A percentile compares a stretch with the other conserved stretches of the same genome.
Conservation (phyloP, 148 eudicot genomes). For the Rhododendron kiyosumense region DNA sequence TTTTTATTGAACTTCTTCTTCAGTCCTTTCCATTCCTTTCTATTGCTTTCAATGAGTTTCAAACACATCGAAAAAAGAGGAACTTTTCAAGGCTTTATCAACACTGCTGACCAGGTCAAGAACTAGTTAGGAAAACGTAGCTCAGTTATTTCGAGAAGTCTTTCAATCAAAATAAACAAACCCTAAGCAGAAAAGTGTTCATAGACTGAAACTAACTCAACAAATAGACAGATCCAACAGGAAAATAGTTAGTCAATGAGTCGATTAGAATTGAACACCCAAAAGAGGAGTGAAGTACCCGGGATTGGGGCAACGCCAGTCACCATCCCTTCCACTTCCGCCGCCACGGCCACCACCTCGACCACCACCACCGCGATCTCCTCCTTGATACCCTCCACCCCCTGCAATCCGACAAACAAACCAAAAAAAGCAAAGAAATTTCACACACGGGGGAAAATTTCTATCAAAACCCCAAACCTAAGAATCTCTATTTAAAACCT, state of each 20-base stretch:
- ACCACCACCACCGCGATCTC: constrained; percentile 38
- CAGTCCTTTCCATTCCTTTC: neutral
- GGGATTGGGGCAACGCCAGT: constrained; percentile 89
- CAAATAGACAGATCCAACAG: neutral
- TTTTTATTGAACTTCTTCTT: neutral
- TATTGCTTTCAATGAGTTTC: neutral
- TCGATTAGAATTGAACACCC: neutral
- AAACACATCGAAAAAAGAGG: neutral
- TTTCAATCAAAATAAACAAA: neutral
- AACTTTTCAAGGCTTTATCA: neutral
- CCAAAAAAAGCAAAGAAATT: neutral
- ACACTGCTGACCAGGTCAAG: neutral
- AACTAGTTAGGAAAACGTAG: neutral
- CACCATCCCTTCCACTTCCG: constrained; percentile 84
- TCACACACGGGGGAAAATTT: neutral
- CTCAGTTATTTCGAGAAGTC: neutral
- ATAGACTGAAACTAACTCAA: neutral
- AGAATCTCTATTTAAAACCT: neutral
- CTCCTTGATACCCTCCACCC: constrained; percentile 57
- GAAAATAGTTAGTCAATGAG: neutral
- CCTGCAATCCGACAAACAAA: constrained; percentile 17
- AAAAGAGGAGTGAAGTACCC: constrained; percentile 34
- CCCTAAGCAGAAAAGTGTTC: neutral
- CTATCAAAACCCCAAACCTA: neutral
- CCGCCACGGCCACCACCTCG: constrained; percentile 61